Evolutionary conservation across 78 protist genomes (phyloP).

Genomic region (Planoprotostelium fungivorum): DNA sequence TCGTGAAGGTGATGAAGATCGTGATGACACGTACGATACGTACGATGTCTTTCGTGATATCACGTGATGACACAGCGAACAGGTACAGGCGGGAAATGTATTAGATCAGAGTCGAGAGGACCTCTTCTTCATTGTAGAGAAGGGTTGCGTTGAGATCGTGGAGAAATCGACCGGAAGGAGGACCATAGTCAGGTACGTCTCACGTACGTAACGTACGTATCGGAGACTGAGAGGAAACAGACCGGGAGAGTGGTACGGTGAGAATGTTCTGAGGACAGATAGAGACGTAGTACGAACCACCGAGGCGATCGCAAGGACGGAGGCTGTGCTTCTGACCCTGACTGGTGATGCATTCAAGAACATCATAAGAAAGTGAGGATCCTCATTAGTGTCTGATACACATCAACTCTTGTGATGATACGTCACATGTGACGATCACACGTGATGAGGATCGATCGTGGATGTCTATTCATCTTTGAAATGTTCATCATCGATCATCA

Average conservation of each 20-base stretch:
- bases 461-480: too few relatives aligned
- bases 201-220: not conserved
- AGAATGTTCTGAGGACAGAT: not conserved
- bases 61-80: constrained; percentile 9
- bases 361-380: not conserved
- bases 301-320: not conserved
- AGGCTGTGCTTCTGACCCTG: not conserved
- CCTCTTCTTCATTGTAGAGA: not conserved
- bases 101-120: not conserved
- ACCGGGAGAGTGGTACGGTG: not conserved
- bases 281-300: not conserved
- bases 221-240: not conserved
- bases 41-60: constrained; percentile 7
- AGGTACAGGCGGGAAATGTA: not conserved
- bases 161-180: not conserved
- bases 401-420: too few relatives aligned
- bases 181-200: not conserved
- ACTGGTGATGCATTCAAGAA: not conserved
- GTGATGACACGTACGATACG: not conserved
- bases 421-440: too few relatives aligned
- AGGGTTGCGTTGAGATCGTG: not conserved
- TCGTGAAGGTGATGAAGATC: not conserved
- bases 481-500: too few relatives aligned
- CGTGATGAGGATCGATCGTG: too few relatives aligned
- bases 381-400: too few relatives aligned